Base-by-base conservation (phyloP, 139 green algal species). In the Chlorella sp. region DNA sequence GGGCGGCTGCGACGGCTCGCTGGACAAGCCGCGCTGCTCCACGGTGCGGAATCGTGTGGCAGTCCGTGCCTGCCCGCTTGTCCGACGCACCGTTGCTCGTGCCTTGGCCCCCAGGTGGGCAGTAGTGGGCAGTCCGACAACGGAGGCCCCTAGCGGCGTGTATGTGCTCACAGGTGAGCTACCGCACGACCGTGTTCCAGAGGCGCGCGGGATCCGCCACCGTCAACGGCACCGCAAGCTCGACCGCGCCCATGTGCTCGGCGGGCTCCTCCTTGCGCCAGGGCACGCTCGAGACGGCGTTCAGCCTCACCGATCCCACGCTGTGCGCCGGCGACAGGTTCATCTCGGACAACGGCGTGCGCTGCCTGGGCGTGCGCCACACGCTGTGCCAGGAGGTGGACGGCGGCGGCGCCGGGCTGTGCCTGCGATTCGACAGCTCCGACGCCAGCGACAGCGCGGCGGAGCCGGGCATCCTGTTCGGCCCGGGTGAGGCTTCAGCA, bases 341-440 rank as follows among this genome's bases (percentile, higher is more conserved):
- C 61, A 34, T 35, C 6, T 5, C 61, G 27, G 61, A 67, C 34
- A 27, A 35, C 34, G 61, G 61, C 27, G 27, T 67, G n/a, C 23
- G 61, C 3, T 67, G 61, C 29, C 61, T 67, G 23, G 61, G 3
- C 2, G 61, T 67, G 27, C 61, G 29, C 23, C 61, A 67, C 61
- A 67, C 23, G 23, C 27, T 67, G 61, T 67, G 61, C 29, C 61
- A 67, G 61, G 23, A 67, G 61, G 61, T 67, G 23, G 61, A 67
- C 14, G 61, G 61, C 14, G 61, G 61, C 29, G 61, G 61, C 27
- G 27, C 61, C 22, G 61, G 61, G 3, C 26, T 67, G 23, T 67
- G 61, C 61, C 61, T 67, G 27, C 27, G 61, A 2, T 27, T 36
- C 6, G 29, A 27, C 61, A 35, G 23, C n/a, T 67, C 61, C 3